Evolutionary conservation across 495 filamentous ascomycete species (phyloP).

Genomic region (Oleoguttula mirabilis): DNA sequence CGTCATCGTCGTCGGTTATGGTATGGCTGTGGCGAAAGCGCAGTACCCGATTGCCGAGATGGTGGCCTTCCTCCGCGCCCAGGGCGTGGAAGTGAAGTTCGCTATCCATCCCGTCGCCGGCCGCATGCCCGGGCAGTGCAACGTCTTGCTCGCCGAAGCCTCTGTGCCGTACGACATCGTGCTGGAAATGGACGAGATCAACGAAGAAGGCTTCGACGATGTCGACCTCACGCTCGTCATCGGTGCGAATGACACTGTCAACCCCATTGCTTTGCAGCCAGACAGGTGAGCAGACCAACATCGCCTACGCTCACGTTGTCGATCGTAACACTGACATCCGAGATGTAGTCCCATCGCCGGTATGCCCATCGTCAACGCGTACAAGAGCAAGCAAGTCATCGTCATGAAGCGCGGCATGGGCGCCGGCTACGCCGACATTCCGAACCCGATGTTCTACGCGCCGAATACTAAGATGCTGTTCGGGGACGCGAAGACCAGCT

Average conservation of each 20-base stretch:
- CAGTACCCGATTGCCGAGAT: conserved; percentile 77
- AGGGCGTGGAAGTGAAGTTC: conserved; percentile 67
- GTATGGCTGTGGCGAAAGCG: conserved; percentile 79
- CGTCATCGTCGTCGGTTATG: conserved; percentile 75
- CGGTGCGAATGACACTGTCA: conserved; percentile 76
- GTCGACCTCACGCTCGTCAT: conserved; percentile 79
- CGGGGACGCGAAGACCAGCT: conserved; percentile 67
- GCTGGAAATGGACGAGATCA: conserved; percentile 83
- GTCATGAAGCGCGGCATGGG: conserved; percentile 79
- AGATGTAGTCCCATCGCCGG: conserved; percentile 53
- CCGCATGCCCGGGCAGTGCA: conserved; percentile 78
- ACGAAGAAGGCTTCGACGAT: conserved; percentile 63
- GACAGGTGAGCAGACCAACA: conserved; percentile 41
- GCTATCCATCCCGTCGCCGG: conserved; percentile 76
- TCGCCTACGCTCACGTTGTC: neutral
- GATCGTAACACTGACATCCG: too few relatives aligned
- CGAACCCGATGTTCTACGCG: conserved; percentile 83
- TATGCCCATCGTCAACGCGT: conserved; percentile 76
- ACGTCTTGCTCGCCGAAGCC: conserved; percentile 70
- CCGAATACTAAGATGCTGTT: conserved; percentile 74
- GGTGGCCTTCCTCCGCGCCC: conserved; percentile 51
- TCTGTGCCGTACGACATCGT: conserved; percentile 77
- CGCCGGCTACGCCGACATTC: conserved; percentile 73
- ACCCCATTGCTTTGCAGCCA: conserved; percentile 68
- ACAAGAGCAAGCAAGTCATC: conserved; percentile 81